phyloP scores from a whole-genome alignment of 202 grass and related monocot species.

The Carex sylvatica region DNA sequence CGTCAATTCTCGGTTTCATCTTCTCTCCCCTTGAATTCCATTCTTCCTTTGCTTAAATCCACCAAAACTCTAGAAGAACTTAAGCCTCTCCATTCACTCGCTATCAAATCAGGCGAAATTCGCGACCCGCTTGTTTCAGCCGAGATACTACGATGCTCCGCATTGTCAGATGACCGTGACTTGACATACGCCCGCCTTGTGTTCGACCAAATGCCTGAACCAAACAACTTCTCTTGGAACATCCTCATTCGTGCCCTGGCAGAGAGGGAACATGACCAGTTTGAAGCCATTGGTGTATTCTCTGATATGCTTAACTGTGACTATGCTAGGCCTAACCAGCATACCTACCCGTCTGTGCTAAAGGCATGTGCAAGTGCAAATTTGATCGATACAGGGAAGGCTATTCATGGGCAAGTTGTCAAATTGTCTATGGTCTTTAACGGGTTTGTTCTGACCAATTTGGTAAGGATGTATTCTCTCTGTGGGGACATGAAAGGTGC shows the following conservation, averaged over 20 bases:
- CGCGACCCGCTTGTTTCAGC: constrained; percentile 31
- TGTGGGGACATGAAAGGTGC: constrained; percentile 35
- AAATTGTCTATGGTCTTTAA: constrained; percentile 47
- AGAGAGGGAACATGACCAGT: constrained; percentile 20
- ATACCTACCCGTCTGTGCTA: constrained; percentile 56
- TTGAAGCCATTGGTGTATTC: constrained; percentile 36
- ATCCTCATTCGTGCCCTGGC: constrained; percentile 57
- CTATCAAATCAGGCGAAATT: constrained; percentile 32
- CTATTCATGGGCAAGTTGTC: constrained; percentile 51
- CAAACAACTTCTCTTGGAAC: constrained; percentile 47
- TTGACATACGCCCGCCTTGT: constrained; percentile 25
- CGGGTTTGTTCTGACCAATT: constrained; percentile 55
- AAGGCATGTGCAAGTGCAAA: constrained; percentile 32
- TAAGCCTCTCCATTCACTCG: constrained; percentile 34
- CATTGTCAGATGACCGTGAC: constrained; percentile 25
- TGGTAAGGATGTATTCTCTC: constrained; percentile 54
- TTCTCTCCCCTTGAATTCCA: background rate
- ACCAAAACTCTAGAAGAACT: constrained; percentile 25
- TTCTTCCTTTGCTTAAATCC: constrained; percentile 29
- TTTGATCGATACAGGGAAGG: constrained; percentile 26
- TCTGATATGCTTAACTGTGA: constrained; percentile 44
- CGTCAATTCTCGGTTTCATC: background rate
- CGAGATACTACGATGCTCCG: constrained; percentile 29
- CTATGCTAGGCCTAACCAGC: constrained; percentile 36
- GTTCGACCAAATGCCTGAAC: constrained; percentile 40